phyloP scores from a whole-genome alignment of 2,329 filamentous ascomycete species.

The Neonectria hederae region DNA sequence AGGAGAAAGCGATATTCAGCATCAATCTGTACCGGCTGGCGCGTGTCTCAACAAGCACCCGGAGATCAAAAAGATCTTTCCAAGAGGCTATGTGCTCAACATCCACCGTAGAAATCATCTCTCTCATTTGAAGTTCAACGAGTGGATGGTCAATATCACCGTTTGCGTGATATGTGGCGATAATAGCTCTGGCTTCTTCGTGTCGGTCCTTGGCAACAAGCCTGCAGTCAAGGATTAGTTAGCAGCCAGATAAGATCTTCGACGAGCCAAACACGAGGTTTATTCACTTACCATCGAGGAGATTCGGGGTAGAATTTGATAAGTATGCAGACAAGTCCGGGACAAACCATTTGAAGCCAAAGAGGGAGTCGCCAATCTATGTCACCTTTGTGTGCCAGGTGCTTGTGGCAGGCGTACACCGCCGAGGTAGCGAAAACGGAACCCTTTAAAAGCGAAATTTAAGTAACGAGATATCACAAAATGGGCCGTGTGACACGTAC shows the following conservation, averaged over 20 bases:
- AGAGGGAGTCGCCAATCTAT: conserved; percentile 31
- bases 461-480: neutral
- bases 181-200: conserved; percentile 10
- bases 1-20: conserved; percentile 51
- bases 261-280: neutral
- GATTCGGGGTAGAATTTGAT: conserved; percentile 67
- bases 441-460: conserved; percentile 33
- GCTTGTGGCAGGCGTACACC: conserved; percentile 28
- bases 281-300: conserved; percentile 59
- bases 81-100: conserved; percentile 43
- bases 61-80: conserved; percentile 50
- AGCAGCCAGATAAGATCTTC: neutral
- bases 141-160: conserved; percentile 62
- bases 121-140: conserved; percentile 51
- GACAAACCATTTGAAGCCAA: conserved; percentile 30
- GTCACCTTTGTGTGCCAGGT: conserved; percentile 20
- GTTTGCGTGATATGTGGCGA: conserved; percentile 58
- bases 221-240: conserved; percentile 1
- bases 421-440: conserved; percentile 25
- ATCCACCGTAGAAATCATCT: conserved; percentile 43
- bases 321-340: conserved; percentile 22
- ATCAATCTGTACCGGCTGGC: conserved; percentile 50
- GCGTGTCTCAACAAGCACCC: conserved; percentile 47
- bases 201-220: conserved; percentile 21
- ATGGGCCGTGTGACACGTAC: neutral